These are phyloP conservation scores for Phyllostachys edulis DNA, from an alignment of 176 grass and related monocot species.

Conservation along the genomic window DNA sequence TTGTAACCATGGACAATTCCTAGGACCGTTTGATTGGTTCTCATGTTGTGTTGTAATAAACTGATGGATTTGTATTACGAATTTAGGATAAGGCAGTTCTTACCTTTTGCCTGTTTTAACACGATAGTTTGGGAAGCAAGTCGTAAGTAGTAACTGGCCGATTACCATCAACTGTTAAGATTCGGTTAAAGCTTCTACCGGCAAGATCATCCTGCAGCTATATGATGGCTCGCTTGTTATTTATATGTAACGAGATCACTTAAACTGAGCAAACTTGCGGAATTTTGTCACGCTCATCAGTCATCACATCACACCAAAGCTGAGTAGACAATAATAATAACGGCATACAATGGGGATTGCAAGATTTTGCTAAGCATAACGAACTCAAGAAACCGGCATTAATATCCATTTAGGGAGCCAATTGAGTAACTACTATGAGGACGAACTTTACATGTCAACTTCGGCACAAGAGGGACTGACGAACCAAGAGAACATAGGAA, in stretches of 20 bases:
- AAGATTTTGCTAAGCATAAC: not conserved
- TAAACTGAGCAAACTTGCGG: too few relatives aligned
- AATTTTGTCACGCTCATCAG: not conserved
- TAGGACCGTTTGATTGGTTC: not conserved
- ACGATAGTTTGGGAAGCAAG: not conserved
- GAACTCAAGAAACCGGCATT: not conserved
- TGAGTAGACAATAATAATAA: not conserved
- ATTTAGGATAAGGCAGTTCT: not conserved
- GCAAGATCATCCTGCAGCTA: not conserved
- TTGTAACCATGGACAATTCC: not conserved
- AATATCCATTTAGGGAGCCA: not conserved
- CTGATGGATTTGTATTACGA: not conserved
- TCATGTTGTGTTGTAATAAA: constrained; percentile 1
- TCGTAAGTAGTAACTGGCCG: not conserved
- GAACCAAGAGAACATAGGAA: constrained; percentile 15
- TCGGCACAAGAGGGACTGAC: not conserved
- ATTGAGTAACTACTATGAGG: not conserved
- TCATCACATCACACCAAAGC: not conserved
- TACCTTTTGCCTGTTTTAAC: not conserved
- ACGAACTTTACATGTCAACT: constrained; percentile 34
- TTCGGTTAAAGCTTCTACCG: not conserved
- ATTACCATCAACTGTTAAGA: not conserved
- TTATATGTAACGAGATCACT: not conserved
- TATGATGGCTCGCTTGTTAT: not conserved
- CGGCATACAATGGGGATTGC: not conserved